phyloP scores from a whole-genome alignment of 2,329 filamentous ascomycete genomes.

The Alternaria incomplexa region DNA sequence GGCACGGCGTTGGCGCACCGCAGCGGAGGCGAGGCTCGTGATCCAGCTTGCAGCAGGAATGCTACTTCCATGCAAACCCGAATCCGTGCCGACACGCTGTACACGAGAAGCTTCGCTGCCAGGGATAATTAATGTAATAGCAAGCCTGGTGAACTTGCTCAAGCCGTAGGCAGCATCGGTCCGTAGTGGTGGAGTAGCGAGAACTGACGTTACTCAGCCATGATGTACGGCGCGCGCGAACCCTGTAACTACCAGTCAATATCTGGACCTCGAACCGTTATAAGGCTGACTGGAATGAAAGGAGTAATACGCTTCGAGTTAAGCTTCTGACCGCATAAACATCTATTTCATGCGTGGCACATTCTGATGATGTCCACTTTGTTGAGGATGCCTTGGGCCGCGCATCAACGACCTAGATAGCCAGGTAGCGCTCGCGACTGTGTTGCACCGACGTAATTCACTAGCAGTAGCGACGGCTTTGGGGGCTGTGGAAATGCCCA shows the following conservation, averaged over 20 bases:
- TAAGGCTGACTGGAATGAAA: constrained; percentile 41
- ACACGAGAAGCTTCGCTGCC: constrained; percentile 2
- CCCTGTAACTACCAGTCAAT: constrained; percentile 41
- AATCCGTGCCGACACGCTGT: constrained; percentile 4
- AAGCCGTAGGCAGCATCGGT: constrained; percentile 15
- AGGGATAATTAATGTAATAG: background rate
- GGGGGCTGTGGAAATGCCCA: background rate
- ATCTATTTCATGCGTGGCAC: constrained; percentile 18
- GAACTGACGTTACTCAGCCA: constrained; percentile 23
- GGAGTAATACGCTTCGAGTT: constrained; percentile 17
- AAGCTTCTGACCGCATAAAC: constrained; percentile 21
- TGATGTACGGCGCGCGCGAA: constrained; percentile 20
- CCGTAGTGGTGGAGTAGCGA: constrained; percentile 15
- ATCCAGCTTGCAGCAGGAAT: constrained; percentile 29
- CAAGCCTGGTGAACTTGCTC: background rate
- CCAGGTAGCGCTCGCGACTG: background rate
- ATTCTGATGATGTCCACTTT: constrained; percentile 7
- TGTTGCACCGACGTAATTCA: background rate
- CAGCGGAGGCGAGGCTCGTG: constrained; percentile 35
- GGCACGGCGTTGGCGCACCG: constrained; percentile 35
- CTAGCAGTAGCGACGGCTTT: background rate
- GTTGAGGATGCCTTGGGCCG: constrained; percentile 18
- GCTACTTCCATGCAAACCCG: constrained; percentile 20
- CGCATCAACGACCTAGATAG: constrained; percentile 9
- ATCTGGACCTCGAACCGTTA: constrained; percentile 18